These are phyloP conservation scores for Blastocladiella emersonii DNA, from an alignment of 371 early-diverging fungal species.

Conservation along the genomic window DNA sequence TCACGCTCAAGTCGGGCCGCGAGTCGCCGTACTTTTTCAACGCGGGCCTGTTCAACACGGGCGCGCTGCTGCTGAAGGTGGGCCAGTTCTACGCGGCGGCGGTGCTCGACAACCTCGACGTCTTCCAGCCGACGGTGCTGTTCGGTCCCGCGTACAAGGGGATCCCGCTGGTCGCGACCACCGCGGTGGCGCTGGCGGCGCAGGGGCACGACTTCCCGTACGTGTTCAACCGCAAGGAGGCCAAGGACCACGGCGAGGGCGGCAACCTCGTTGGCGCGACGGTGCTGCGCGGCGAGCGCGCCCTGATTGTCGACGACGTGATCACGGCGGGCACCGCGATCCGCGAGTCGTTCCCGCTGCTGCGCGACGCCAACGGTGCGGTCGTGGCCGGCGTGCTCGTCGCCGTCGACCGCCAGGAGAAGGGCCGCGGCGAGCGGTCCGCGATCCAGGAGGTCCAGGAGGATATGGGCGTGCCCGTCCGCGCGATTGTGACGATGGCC, in stretches of 20 bases:
- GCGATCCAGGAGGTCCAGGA: constrained; percentile 90
- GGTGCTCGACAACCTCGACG: constrained; percentile 35
- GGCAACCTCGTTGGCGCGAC: constrained; percentile 78
- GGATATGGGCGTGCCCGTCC: constrained; percentile 60
- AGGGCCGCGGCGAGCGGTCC: constrained; percentile 49
- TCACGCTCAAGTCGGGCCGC: constrained; percentile 86
- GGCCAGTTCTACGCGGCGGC: constrained; percentile 83
- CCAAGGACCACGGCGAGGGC: constrained; percentile 97
- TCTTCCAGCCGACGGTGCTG: constrained; percentile 29
- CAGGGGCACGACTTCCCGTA: constrained; percentile 54
- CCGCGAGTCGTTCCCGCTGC: constrained; percentile 69
- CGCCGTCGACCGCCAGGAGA: constrained; percentile 86
- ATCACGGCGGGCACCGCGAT: constrained; percentile 97
- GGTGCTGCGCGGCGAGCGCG: constrained; percentile 44
- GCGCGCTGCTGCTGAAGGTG: constrained; percentile 61
- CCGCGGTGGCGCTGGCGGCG: constrained; percentile 56
- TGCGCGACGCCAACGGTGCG: constrained; percentile 43
- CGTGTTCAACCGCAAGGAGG: constrained; percentile 92
- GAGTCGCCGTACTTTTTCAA: constrained; percentile 93
- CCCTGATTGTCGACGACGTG: constrained; percentile 93
- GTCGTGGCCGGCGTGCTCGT: constrained; percentile 70
- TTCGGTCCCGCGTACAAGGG: constrained; percentile 99
- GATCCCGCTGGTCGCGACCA: constrained; percentile 78
- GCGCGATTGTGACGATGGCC: constrained; percentile 71
- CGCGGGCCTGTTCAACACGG: constrained; percentile 87